Percentiles rank a stretch among this genome's conserved stretches.
phyloP scores from a whole-genome alignment of 2,329 filamentous ascomycete genomes.

The Westerdykella ornata region DNA sequence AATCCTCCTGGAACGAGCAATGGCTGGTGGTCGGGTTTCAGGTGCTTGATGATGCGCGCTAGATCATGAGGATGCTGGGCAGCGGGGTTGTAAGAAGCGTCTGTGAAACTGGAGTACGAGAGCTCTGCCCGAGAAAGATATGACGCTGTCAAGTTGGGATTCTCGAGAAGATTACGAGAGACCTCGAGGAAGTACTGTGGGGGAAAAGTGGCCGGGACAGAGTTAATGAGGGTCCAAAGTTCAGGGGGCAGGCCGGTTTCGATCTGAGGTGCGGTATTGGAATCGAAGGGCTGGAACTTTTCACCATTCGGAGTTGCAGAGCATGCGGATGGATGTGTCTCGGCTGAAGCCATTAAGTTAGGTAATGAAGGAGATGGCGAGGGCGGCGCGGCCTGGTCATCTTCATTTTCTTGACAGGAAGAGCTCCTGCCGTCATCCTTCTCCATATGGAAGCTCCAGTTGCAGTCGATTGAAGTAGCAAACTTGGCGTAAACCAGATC shows the following conservation, averaged over 20 bases:
- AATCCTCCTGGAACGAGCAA: constrained; percentile 19
- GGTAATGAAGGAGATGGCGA: too few species aligned
- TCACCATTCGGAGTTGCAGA: constrained; percentile 1
- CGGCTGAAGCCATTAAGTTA: too few species aligned
- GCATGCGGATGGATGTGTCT: too few species aligned
- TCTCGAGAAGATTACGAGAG: constrained; percentile 68
- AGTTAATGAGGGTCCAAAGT: constrained; percentile 35
- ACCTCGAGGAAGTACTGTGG: constrained; percentile 58
- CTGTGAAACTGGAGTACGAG: constrained; percentile 48
- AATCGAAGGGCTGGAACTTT: constrained; percentile 33
- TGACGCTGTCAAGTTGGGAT: constrained; percentile 72
- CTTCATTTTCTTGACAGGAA: too few species aligned
- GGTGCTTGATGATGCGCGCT: constrained; percentile 44
- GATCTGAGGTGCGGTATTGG: constrained; percentile 14
- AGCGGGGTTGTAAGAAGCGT: constrained; percentile 30
- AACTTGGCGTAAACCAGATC: too few species aligned
- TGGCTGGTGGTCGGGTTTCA: constrained; percentile 38
- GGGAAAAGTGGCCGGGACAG: constrained; percentile 54
- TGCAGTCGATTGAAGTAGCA: too few species aligned
- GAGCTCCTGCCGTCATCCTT: too few species aligned
- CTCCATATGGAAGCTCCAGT: too few species aligned
- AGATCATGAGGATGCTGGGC: constrained; percentile 31
- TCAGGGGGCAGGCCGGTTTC: constrained; percentile 28
- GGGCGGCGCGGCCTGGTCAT: too few species aligned
- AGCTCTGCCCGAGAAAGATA: constrained; percentile 76